Conservation (phyloP, 106 monocot species). For the Posidonia australis region DNA sequence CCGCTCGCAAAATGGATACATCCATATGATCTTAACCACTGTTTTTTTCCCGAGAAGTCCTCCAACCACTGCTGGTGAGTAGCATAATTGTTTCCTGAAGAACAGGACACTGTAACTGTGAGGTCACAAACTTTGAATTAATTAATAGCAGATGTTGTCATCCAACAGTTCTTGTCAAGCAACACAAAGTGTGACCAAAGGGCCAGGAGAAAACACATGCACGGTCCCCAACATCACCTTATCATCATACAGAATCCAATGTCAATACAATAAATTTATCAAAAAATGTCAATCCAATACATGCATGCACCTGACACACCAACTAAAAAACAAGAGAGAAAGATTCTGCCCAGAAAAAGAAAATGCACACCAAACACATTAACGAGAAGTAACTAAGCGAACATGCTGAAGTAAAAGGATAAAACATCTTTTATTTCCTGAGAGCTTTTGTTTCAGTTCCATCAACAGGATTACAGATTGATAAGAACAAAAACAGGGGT, state of each 20-base stretch:
- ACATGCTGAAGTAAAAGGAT: not conserved
- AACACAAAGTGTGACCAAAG: not conserved
- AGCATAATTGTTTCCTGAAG: no score
- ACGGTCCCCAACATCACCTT: not conserved
- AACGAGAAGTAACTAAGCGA: not conserved
- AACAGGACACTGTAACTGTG: no score
- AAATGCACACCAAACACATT: not conserved
- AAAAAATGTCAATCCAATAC: not conserved
- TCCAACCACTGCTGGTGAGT: no score
- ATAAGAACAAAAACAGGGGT: not conserved
- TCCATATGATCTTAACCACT: no score
- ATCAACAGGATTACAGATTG: not conserved
- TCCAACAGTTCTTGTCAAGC: not conserved
- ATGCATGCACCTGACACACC: not conserved
- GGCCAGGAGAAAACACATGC: not conserved
- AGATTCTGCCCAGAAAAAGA: not conserved
- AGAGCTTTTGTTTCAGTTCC: not conserved
- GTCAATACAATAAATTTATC: not conserved
- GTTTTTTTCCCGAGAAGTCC: no score
- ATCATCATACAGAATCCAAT: constrained; percentile 3
- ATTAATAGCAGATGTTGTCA: not conserved
- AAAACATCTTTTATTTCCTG: not conserved
- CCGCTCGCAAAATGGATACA: no score
- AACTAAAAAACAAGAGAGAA: not conserved
- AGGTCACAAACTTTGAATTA: no score